Conservation (phyloP, 495 filamentous ascomycete species). For the Copromyces sp. region DNA sequence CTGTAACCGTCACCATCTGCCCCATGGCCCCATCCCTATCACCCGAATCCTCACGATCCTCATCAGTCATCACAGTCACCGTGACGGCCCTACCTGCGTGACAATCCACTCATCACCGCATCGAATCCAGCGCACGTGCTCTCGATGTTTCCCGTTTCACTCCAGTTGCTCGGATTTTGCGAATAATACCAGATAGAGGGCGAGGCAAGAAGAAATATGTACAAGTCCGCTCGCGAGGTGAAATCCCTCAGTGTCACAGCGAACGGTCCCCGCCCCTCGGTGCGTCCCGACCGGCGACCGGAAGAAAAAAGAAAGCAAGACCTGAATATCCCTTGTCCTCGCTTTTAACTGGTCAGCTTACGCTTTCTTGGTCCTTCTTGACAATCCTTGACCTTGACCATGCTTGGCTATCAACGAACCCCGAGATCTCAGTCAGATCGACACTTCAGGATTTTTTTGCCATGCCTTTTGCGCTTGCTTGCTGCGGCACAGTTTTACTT, state of each 20-base stretch:
- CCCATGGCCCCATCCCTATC: neutral
- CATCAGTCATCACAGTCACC: neutral
- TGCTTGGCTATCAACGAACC: neutral
- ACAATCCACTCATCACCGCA: neutral
- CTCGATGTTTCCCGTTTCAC: too few relatives aligned
- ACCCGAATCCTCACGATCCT: neutral
- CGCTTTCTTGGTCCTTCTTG: neutral
- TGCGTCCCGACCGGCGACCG: neutral
- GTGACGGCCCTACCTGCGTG: neutral
- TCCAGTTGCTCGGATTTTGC: too few relatives aligned
- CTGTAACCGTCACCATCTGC: neutral
- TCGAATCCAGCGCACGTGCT: neutral
- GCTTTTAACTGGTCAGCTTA: neutral
- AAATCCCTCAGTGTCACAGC: neutral
- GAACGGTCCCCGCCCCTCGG: neutral
- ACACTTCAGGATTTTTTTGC: neutral
- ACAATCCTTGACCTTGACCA: neutral
- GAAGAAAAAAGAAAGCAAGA: neutral
- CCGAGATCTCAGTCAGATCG: neutral
- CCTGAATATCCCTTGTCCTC: neutral
- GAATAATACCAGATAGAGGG: too few relatives aligned
- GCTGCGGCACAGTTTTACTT: neutral
- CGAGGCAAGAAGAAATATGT: too few relatives aligned
- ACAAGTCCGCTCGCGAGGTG: neutral
- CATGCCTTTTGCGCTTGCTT: neutral